Conservation (phyloP, 1,284 basidiomycete genomes). For the Veloboletus limbatus region DNA sequence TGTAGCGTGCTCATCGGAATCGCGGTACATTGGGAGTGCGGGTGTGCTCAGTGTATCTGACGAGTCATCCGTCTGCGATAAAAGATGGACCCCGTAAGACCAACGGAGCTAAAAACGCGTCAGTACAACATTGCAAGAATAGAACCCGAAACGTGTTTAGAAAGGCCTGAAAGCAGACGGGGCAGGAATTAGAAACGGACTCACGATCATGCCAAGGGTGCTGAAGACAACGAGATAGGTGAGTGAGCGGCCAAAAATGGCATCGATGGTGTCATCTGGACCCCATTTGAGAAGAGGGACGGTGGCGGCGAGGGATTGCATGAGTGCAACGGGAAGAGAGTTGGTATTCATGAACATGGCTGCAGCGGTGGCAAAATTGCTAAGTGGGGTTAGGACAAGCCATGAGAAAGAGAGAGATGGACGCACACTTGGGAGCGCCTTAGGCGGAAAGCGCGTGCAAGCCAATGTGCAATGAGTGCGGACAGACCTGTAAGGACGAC, state of each 20-base stretch:
- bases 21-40: conserved; percentile 4
- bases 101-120: conserved; percentile 69
- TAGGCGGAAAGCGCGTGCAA: conserved; percentile 52
- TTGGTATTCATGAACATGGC: conserved; percentile 93
- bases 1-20: conserved; percentile 10
- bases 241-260: conserved; percentile 89
- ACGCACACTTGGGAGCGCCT: conserved; percentile 61
- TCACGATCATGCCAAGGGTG: conserved; percentile 89
- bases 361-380: conserved; percentile 82
- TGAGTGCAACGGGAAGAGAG: conserved; percentile 88
- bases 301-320: conserved; percentile 85
- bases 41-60: conserved; percentile 21
- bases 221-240: conserved; percentile 93
- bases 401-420: not conserved
- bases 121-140: not conserved
- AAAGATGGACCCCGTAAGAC: conserved; percentile 81
- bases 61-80: conserved; percentile 73
- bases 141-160: too few relatives aligned
- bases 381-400: conserved; percentile 27
- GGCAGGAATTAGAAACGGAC: conserved; percentile 9
- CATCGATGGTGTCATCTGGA: conserved; percentile 73
- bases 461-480: conserved; percentile 48
- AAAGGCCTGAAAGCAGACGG: too few relatives aligned
- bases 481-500: conserved; percentile 68
- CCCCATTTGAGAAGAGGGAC: conserved; percentile 87